Evolutionary conservation across 768 basidiomycete species (phyloP).

Genomic region (Amanita muscaria): DNA sequence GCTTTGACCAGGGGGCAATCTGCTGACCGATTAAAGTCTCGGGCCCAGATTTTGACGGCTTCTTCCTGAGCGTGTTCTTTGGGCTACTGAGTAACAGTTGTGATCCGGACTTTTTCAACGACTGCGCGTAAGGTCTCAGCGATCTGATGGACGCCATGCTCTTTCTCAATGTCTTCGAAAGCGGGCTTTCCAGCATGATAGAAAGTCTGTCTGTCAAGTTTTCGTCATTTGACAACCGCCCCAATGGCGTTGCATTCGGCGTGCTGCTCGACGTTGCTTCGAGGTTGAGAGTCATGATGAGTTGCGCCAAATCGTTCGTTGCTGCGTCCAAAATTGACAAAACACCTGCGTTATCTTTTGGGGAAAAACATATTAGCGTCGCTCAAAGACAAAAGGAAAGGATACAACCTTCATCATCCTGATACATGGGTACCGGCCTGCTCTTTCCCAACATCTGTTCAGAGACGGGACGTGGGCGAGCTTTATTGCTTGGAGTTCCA

Average conservation of each 20-base stretch:
- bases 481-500: conserved; percentile 36
- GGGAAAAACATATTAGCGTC: conserved; percentile 7
- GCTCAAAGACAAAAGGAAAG: conserved; percentile 3
- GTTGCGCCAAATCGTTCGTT: conserved; percentile 67
- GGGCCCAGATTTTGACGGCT: conserved; percentile 1
- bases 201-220: conserved; percentile 21
- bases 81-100: conserved; percentile 1
- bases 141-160: conserved; percentile 35
- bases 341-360: conserved; percentile 33
- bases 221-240: conserved; percentile 19
- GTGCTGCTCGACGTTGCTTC: conserved; percentile 63
- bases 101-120: conserved; percentile 13
- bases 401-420: conserved; percentile 42
- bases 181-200: conserved; percentile 26
- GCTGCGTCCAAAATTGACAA: conserved; percentile 70
- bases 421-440: conserved; percentile 42
- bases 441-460: conserved; percentile 48
- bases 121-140: conserved; percentile 40
- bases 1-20: conserved; percentile 54
- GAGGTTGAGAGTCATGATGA: conserved; percentile 76
- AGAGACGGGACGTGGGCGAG: conserved; percentile 49
- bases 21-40: conserved; percentile 36
- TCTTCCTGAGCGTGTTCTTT: conserved; percentile 5
- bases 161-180: conserved; percentile 27
- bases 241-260: conserved; percentile 37